Evolutionary conservation across 176 grass and related monocot species (phyloP), one percentile per base, ranked within the genome.

Genomic region (Oryza officinalis): DNA sequence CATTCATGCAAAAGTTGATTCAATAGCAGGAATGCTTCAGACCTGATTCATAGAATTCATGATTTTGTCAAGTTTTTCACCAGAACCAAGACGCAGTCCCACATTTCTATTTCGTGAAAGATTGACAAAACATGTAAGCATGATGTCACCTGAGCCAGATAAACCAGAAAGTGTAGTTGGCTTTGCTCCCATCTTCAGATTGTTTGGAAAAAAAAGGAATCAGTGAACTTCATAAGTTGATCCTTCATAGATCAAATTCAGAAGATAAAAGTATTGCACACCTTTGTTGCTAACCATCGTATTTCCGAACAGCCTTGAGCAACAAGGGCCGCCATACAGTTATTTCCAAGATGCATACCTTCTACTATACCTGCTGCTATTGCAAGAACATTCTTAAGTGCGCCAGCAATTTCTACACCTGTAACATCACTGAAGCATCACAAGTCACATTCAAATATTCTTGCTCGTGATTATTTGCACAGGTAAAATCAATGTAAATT

Each of bases 51-150:
- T 98, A 27, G 95, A 98, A 86, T 82, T 82, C 80, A 98, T 85
- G 59, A 98, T 94, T 66, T 87, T 65, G 23, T 93, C 92, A 79
- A 98, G 88, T 74, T 89, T 93, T 76, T 98, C 95, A 9, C 92
- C 92, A 69, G 92, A 92, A 85, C 95, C 95, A 70, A 94, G 95
- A 69, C 87, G 88, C 65, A 98, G 52, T 20, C 95, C 95, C 46
- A 98, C 95, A 27, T 87, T 98, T 94, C 95, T 88, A 76, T 98
- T 98, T 69, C 95, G 63, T 72, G 95, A 98, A 79, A 94, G 92
- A 83, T 93, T 98, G 26, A 94, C 92, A 84, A 98, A 98, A 88
- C 95, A 98, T 72, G 92, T 98, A 80, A 94, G 95, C 95, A 98
- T 98, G 76, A 98, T 94, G 63, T 98, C 92, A 63, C 95, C 95